phyloP scores from a whole-genome alignment of 176 grass and related monocot species.

The Oryza longistaminata region DNA sequence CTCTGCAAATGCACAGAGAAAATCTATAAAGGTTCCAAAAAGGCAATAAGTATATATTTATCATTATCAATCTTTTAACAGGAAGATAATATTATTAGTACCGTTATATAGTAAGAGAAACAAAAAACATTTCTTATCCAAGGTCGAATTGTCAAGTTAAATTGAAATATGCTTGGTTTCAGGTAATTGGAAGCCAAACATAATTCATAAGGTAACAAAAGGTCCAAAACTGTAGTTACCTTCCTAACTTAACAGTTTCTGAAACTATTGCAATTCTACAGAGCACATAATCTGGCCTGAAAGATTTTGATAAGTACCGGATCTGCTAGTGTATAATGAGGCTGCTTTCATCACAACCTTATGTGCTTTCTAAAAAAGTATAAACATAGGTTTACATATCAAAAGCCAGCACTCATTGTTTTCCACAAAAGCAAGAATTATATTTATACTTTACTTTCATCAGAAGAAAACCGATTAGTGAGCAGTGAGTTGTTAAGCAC shows the following conservation, averaged over 20 bases:
- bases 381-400: slow-evolving; percentile 27
- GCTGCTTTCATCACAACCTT: not conserved
- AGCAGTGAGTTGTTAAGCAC: slow-evolving; percentile 25
- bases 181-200: slow-evolving; percentile 5
- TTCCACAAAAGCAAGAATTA: slow-evolving; percentile 37
- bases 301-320: slow-evolving; percentile 17
- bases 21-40: slow-evolving; percentile 10
- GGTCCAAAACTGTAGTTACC: not conserved
- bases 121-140: not conserved
- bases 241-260: slow-evolving; percentile 10
- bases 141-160: slow-evolving; percentile 13
- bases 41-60: not conserved
- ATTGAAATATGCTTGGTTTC: slow-evolving; percentile 13
- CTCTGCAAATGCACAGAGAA: slow-evolving; percentile 56
- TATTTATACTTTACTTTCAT: slow-evolving; percentile 15
- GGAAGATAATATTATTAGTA: not conserved
- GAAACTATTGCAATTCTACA: slow-evolving; percentile 20
- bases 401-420: slow-evolving; percentile 20
- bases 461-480: slow-evolving; percentile 9
- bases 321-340: slow-evolving; percentile 24
- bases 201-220: not conserved
- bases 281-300: not conserved
- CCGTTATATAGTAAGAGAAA: not conserved
- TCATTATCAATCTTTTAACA: not conserved
- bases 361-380: slow-evolving; percentile 40